phyloP scores from a whole-genome alignment of 305 asterid species.

The Rubia balearica region DNA sequence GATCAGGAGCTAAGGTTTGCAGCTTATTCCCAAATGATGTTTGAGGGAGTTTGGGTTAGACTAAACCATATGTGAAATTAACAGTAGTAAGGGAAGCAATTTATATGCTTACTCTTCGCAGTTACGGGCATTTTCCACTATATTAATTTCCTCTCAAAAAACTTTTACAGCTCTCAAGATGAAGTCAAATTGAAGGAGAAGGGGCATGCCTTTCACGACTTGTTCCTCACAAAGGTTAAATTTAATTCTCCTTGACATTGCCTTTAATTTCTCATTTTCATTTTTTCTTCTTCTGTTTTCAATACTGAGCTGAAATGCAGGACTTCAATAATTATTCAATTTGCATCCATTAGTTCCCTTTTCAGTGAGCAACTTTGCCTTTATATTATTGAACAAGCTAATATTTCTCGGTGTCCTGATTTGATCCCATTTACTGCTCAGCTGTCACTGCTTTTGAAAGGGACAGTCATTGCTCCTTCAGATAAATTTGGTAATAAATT shows the following conservation, averaged over 20 bases:
- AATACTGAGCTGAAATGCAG: neutral
- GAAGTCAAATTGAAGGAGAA: conserved; percentile 89
- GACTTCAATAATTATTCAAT: neutral
- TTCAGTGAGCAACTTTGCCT: neutral
- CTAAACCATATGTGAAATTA: neutral
- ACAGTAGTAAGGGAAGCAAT: neutral
- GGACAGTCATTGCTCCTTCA: conserved; percentile 95
- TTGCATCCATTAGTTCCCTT: neutral
- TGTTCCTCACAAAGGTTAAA: conserved; percentile 84
- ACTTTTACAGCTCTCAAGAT: conserved; percentile 50
- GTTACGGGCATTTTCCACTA: neutral
- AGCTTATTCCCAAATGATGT: conserved; percentile 8
- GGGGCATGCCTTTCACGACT: conserved; percentile 78
- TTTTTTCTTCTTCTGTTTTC: neutral
- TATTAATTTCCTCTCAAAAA: conserved; percentile 11
- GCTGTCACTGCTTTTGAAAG: conserved; percentile 91
- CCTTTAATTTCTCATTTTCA: neutral
- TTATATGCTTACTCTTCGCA: no score
- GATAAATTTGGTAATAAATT: conserved; percentile 78
- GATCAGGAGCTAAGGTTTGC: conserved; percentile 82
- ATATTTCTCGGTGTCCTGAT: conserved; percentile 17
- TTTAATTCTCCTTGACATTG: neutral
- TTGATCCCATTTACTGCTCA: conserved; percentile 34
- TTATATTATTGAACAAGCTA: neutral
- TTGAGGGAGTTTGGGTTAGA: conserved; percentile 1